Evolutionary conservation across 768 basidiomycete species (phyloP), one percentile per base, ranked within the genome.

Genomic region (Chalciporus sphaerocephalus): DNA sequence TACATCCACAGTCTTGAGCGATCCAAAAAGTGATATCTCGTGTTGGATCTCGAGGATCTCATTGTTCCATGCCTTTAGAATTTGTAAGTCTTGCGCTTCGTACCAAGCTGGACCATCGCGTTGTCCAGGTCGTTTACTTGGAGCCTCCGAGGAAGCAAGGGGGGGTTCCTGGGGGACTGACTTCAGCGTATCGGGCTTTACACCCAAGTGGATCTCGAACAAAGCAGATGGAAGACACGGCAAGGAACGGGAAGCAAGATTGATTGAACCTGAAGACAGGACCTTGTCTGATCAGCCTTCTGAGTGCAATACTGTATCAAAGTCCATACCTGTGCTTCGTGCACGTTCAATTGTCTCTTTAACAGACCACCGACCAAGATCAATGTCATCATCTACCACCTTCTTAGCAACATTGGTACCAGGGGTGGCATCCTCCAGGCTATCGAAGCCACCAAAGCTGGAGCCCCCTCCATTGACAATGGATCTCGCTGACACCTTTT

Each of bases 21-120:
- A 87, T 3, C 89, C 89, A 59, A 92, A 92, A 36, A 91, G 72
- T 0, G 85, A 85, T 12, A 92, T 83, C 60, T 92, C 90, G 18
- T 80, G 82, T 53, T 91, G 89, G 22, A 92, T 74, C 57, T 87
- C 85, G 15, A 75, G 52, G 33, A 92, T 90, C 16, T 85, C 81
- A 55, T 92, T 92, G 56, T 81, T 85, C 78, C 84, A 85, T 13
- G 81, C 81, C 59, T 89, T 91, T 34, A 92, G 67, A 5, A 85
- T 69, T 28, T 78, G 76, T 17, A 92, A 66, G 64, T 92, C 89
- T 58, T 86, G 83, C 1, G 84, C 84, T 59, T 91, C 88, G 54
- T 81, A 92, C 87, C 89, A 89, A 1, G 85, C 73, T 11, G 85
- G 80, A 17, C 57, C 54, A 38, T 72, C 68, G 24, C 66, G 69